These are phyloP conservation scores for Helotiales sp. DNA, from an alignment of 2,329 filamentous ascomycete species.

Conservation along the genomic window DNA sequence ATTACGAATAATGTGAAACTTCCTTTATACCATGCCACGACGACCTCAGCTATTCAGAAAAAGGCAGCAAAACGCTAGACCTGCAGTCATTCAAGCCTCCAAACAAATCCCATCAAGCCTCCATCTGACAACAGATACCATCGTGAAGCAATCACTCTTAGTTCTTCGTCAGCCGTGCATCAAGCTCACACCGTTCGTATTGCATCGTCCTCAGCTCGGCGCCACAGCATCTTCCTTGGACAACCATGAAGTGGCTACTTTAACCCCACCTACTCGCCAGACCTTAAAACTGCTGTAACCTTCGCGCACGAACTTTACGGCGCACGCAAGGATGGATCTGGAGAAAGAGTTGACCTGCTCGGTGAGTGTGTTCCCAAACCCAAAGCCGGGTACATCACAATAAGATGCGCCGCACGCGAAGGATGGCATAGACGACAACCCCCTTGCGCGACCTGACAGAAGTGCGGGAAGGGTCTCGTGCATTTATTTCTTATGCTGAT, in stretches of 20 bases:
- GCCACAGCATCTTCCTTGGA: slow-evolving; percentile 19
- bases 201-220: no score
- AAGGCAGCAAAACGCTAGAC: not conserved
- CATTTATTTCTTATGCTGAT: slow-evolving; percentile 18
- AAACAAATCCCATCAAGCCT: not conserved
- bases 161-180: slow-evolving; percentile 8
- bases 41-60: not conserved
- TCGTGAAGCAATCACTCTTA: slow-evolving; percentile 6
- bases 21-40: not conserved
- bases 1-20: no score
- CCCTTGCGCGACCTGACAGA: slow-evolving; percentile 16
- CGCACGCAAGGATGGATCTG: slow-evolving; percentile 63
- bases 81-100: not conserved
- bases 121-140: not conserved
- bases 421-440: slow-evolving; percentile 1
- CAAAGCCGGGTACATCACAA: not conserved
- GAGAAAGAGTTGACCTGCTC: slow-evolving; percentile 96
- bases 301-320: slow-evolving; percentile 13
- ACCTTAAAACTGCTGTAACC: not conserved
- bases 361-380: slow-evolving; percentile 54
- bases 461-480: slow-evolving; percentile 2
- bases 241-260: slow-evolving; percentile 9
- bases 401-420: slow-evolving; percentile 5
- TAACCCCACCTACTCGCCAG: slow-evolving; percentile 5
- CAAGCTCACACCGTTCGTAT: slow-evolving; percentile 2